Percentiles rank a stretch among this genome's conserved stretches.
phyloP scores from a whole-genome alignment of 306 rosid species.

The Lathyrus oleraceus region DNA sequence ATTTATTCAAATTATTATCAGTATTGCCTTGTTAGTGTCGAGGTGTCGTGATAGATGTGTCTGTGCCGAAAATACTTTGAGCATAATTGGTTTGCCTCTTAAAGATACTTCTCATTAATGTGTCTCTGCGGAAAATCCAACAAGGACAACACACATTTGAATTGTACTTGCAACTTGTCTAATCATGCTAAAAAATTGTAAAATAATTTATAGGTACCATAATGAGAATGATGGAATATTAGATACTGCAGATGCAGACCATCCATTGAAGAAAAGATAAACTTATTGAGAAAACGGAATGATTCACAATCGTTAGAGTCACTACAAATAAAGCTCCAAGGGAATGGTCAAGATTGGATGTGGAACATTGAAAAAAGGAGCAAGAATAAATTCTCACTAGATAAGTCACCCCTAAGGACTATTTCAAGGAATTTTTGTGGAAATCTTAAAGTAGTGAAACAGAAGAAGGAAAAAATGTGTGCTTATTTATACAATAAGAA shows the following conservation, averaged over 20 bases:
- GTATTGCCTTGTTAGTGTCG: too few species aligned
- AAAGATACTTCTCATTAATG: background rate
- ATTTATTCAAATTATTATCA: too few species aligned
- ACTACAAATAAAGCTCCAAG: background rate
- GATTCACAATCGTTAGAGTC: background rate
- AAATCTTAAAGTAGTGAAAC: background rate
- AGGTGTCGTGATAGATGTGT: too few species aligned
- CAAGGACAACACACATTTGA: background rate
- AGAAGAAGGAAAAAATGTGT: background rate
- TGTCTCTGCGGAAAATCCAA: background rate
- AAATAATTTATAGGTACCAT: too few species aligned
- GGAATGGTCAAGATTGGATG: constrained; percentile 1
- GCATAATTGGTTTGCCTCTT: background rate
- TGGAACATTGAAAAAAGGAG: background rate
- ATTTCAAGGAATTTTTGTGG: constrained; percentile 1
- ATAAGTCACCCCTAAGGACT: background rate
- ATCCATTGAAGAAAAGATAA: background rate
- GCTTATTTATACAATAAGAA: background rate
- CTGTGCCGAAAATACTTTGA: too few species aligned
- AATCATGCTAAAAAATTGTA: background rate
- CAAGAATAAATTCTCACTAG: background rate
- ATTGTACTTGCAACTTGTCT: background rate
- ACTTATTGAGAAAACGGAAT: background rate
- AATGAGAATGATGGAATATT: background rate
- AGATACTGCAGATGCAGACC: background rate